Base-by-base conservation (phyloP, 2,329 filamentous ascomycete species). In the Rutstroemia sp. region DNA sequence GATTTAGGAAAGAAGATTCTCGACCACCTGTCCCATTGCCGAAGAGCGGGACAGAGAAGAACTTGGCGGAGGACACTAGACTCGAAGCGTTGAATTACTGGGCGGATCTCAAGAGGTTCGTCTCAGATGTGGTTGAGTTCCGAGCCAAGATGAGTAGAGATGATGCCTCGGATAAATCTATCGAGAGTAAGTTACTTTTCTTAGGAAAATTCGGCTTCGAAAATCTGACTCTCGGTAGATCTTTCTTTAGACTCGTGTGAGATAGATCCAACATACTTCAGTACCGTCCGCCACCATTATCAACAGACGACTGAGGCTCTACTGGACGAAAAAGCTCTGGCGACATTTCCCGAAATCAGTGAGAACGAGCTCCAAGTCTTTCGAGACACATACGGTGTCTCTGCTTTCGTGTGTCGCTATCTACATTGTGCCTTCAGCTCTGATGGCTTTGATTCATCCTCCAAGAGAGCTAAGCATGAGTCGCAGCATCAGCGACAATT, bases 251-350 rank as follows among this genome's bases (percentile, higher is more conserved):
- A 51, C 2, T 45, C 42, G 9, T 51, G 23, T 45, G 16, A 51
- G 5, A 17, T 38, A 3, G 58, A 60, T 25, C 52, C 56, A 51
- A 56, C 52, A 19, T 19, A 45, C 16, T 60, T 60, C 17, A 58
- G 48, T 14, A 19, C 37, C 16, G 21, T 51, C 23, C 46, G 48
- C 9, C 27, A 54, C 17, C 14, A 42, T 39, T 58, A 54, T 41
- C 48, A 58, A 23, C 19, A 23, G 9, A 51, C 49, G 14, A 7
- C 41, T 7, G 58, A 57, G 17, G 19, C 19, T 41, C 46, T 60
- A 7, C 21, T 60, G 7, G 34, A 21, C 17, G 37, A 46, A 5
- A n/a, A 9, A 4, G 52, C 48, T 38, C 37, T 19, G 21, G 5
- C 0, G 2, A 45, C 5, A 6, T 50, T 38, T 49, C 37, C 52